A percentile compares a stretch with the other conserved stretches of the same genome.
These are phyloP conservation scores for Aspergillus nidulans DNA, from an alignment of 495 filamentous ascomycete species.

Conservation along the genomic window DNA sequence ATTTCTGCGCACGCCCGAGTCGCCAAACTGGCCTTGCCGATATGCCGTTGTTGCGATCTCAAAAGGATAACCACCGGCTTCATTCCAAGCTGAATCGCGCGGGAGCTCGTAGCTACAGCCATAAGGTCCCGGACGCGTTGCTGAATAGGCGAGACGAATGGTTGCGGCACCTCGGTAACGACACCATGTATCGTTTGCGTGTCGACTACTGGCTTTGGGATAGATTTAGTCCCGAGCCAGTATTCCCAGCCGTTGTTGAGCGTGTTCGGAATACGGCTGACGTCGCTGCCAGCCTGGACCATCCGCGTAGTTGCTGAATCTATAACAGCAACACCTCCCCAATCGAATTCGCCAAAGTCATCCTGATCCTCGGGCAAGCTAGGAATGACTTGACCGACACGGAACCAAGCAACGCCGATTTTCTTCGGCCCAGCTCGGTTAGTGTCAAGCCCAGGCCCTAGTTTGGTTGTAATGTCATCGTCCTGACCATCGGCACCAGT, in stretches of 20 bases:
- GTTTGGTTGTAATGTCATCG: conserved; percentile 56
- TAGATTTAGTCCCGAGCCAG: conserved; percentile 69
- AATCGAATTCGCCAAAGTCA: conserved; percentile 60
- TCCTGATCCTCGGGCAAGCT: conserved; percentile 49
- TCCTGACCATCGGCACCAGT: conserved; percentile 48
- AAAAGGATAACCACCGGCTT: conserved; percentile 85
- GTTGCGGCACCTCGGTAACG: conserved; percentile 39
- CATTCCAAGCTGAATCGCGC: conserved; percentile 79
- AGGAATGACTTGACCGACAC: conserved; percentile 67
- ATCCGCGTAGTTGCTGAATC: conserved; percentile 81
- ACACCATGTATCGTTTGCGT: conserved; percentile 39
- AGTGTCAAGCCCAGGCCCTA: conserved; percentile 32
- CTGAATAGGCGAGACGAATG: conserved; percentile 63
- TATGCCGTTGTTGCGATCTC: conserved; percentile 82
- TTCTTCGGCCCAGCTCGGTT: conserved; percentile 29
- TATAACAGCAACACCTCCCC: conserved; percentile 79
- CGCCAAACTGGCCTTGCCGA: conserved; percentile 79
- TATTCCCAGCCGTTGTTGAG: conserved; percentile 76
- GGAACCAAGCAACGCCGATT: conserved; percentile 82
- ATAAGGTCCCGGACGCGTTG: conserved; percentile 79
- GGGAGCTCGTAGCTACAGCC: conserved; percentile 79
- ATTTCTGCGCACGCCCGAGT: conserved; percentile 78
- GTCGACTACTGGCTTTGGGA: conserved; percentile 39
- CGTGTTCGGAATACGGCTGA: conserved; percentile 69
- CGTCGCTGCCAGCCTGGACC: conserved; percentile 79